Base-by-base conservation (phyloP, 768 basidiomycete species). In the Phylloporus rhodoxanthus region DNA sequence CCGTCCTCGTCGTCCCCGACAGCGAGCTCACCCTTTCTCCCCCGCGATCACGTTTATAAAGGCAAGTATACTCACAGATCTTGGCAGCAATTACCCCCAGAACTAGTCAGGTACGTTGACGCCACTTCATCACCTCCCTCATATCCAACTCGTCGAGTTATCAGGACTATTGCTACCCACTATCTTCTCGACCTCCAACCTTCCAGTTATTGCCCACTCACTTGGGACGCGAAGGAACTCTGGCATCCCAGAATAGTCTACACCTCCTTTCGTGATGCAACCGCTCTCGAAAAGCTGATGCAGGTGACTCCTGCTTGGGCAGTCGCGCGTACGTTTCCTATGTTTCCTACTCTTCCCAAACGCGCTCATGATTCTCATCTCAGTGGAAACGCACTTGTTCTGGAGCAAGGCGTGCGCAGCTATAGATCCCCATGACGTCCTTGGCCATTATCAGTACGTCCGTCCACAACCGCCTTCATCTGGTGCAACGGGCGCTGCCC, bases 361-460 rank as follows among this genome's bases (percentile, higher is more conserved):
- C 38, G 25, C 53, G 52, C 51, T 58, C 50, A 59, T 43, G 19
- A 50, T 56, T 5, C 8, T 1, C 23, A 29, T 2, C 19, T n/a
- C 34, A 87, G 85, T 88, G 49, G 80, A 85, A 70, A 71, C 73
- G 8, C 85, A 87, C 68, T 65, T 75, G 15, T 87, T 85, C 61
- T 88, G 85, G 85, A 73, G 74, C 52, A 80, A 84, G 51, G 84
- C 82, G 1, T 74, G 79, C 48, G 61, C 75, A 3, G 63, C 79
- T 26, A 68, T 87, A 53, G 85, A 88, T 68, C 84, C 84, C 6
- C 68, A 74, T 37, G 84, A 85, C 59, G 55, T 66, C 36, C 73
- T 82, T 19, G 73, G 71, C 4, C 73, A 77, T 19, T 72, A 77
- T 56, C 71, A 75, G 42, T 62, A 78, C 57, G 50, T 79, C 33